These are phyloP conservation scores for Cicer pinnatifidum DNA, from an alignment of 306 rosid genomes.

Conservation along the genomic window DNA sequence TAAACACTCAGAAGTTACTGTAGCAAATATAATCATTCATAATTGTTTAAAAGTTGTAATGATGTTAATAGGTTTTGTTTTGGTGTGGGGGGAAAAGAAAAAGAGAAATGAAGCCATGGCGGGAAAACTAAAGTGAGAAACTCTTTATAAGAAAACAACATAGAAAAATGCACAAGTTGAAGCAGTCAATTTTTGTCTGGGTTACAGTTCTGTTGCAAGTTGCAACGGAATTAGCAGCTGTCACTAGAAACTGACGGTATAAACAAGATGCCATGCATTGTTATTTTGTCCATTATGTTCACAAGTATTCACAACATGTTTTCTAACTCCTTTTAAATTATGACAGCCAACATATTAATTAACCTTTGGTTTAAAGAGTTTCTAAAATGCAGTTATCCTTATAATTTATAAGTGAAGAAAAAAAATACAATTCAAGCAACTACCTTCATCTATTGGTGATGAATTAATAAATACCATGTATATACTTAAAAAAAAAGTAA, in stretches of 20 bases:
- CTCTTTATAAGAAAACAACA: not conserved
- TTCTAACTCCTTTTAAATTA: not conserved
- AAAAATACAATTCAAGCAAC: constrained; percentile 18
- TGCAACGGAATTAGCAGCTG: constrained; percentile 20
- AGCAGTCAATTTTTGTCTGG: constrained; percentile 32
- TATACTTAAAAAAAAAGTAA: constrained; percentile 28
- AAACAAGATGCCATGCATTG: constrained; percentile 29
- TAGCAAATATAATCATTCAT: not conserved
- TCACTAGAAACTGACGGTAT: constrained; percentile 8
- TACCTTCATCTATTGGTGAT: constrained; percentile 34
- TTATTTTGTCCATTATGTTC: constrained; percentile 34
- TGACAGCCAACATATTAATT: constrained; percentile 6
- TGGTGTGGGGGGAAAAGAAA: not conserved
- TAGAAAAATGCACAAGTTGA: not conserved
- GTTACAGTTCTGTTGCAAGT: not conserved
- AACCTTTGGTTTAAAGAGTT: constrained; percentile 21
- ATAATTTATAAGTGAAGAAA: not conserved
- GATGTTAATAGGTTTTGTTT: not conserved
- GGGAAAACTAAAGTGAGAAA: not conserved
- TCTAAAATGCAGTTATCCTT: constrained; percentile 15
- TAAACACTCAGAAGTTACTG: not conserved
- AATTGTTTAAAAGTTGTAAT: not conserved
- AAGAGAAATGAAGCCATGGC: not conserved
- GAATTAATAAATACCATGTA: constrained; percentile 35
- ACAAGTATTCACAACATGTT: constrained; percentile 15